A percentile compares a stretch with the other conserved stretches of the same genome.
phyloP scores from a whole-genome alignment of 2,329 filamentous ascomycete species.

The Alternaria postmessia region DNA sequence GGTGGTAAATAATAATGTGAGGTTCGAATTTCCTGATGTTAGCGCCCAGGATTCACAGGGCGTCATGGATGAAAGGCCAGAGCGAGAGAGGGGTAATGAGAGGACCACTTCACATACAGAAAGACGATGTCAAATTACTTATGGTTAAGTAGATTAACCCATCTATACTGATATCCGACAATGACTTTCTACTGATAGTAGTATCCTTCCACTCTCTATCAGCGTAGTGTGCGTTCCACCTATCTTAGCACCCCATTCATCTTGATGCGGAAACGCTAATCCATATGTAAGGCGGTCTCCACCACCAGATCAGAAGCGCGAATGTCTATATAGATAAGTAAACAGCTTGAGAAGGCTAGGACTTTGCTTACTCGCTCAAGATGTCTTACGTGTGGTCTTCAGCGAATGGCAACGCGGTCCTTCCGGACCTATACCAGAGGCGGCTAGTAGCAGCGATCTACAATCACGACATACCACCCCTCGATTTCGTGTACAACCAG shows the following conservation, averaged over 20 bases:
- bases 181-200: background rate
- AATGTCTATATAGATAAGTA: background rate
- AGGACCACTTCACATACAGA: background rate
- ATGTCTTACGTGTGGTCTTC: background rate
- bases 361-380: background rate
- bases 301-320: background rate
- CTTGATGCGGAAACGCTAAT: background rate
- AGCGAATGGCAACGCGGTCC: background rate
- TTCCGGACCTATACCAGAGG: background rate
- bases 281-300: no score
- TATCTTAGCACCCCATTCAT: background rate
- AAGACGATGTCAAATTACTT: background rate
- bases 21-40: background rate
- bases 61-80: background rate
- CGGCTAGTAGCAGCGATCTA: slow-evolving; percentile 24
- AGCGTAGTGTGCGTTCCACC: background rate
- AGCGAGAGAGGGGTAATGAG: background rate
- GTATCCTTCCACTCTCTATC: background rate
- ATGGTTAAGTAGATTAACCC: background rate
- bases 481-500: slow-evolving; percentile 37
- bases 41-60: background rate
- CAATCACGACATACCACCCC: slow-evolving; percentile 48
- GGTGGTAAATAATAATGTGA: background rate
- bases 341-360: background rate
- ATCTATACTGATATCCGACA: background rate